Evolutionary conservation across 2,329 filamentous ascomycete species (phyloP).

Genomic region (Berkeleyomyces basicola): DNA sequence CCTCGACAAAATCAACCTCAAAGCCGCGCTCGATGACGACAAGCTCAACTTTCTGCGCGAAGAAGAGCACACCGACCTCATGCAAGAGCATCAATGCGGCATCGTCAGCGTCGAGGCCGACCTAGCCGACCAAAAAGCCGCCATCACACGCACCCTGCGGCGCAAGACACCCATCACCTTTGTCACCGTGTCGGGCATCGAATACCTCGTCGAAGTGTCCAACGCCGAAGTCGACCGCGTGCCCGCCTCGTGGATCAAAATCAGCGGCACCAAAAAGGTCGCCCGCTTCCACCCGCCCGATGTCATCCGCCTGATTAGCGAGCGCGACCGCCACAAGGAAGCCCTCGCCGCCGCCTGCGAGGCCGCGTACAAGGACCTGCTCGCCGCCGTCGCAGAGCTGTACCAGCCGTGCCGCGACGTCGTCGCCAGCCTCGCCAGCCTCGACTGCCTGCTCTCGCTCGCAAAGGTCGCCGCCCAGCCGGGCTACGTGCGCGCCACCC

Average conservation of each 20-base stretch:
- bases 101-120: constrained; percentile 89
- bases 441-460: constrained; percentile 82
- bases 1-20: constrained; percentile 69
- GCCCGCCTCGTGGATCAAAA: constrained; percentile 86
- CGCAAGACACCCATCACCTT: constrained; percentile 58
- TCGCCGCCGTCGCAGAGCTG: constrained; percentile 58
- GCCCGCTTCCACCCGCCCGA: constrained; percentile 91
- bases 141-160: constrained; percentile 55
- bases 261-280: constrained; percentile 82
- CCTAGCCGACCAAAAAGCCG: constrained; percentile 56
- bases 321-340: constrained; percentile 90
- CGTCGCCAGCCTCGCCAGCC: constrained; percentile 65
- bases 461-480: constrained; percentile 71
- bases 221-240: constrained; percentile 71
- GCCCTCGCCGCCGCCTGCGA: constrained; percentile 85
- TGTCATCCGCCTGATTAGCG: constrained; percentile 63
- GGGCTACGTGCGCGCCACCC: constrained; percentile 66
- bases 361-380: constrained; percentile 54
- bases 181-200: constrained; percentile 72
- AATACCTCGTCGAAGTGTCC: constrained; percentile 84
- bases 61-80: constrained; percentile 71
- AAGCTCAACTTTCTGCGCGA: constrained; percentile 91
- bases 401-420: constrained; percentile 85
- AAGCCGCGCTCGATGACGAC: constrained; percentile 72
- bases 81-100: constrained; percentile 73